A percentile compares a stretch with the other conserved stretches of the same genome.
Conservation (phyloP, 2,329 filamentous ascomycete genomes). For the Aspergillus uvarum region DNA sequence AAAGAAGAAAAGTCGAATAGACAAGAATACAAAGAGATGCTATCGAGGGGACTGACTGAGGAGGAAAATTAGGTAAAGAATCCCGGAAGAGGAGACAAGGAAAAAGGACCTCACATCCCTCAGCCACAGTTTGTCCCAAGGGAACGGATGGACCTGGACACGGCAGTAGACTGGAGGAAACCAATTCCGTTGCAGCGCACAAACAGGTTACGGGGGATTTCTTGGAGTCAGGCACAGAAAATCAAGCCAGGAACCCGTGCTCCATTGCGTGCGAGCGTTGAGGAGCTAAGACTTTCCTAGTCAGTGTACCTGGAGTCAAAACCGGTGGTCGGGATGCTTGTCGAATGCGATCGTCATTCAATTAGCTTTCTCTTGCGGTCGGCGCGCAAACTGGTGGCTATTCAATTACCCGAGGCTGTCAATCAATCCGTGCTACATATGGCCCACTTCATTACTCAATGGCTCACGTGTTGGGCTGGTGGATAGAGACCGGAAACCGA, state of each 20-base stretch:
- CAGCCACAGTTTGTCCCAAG: neutral
- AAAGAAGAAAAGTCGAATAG: neutral
- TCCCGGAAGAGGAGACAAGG: neutral
- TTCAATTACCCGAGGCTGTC: neutral
- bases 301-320: neutral
- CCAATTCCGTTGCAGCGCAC: neutral
- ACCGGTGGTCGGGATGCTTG: neutral
- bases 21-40: neutral
- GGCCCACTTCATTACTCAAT: too few relatives aligned
- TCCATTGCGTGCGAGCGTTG: neutral
- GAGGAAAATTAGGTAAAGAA: neutral
- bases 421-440: neutral
- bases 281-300: neutral
- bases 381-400: neutral
- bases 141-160: neutral
- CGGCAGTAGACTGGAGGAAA: neutral
- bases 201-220: neutral
- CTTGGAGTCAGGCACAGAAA: neutral
- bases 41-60: neutral
- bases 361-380: neutral
- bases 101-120: neutral
- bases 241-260: neutral
- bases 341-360: neutral
- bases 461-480: too few relatives aligned
- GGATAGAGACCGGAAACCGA: neutral